Conservation (phyloP, 352 stramenopile species). For the Globisporangium lucens region DNA sequence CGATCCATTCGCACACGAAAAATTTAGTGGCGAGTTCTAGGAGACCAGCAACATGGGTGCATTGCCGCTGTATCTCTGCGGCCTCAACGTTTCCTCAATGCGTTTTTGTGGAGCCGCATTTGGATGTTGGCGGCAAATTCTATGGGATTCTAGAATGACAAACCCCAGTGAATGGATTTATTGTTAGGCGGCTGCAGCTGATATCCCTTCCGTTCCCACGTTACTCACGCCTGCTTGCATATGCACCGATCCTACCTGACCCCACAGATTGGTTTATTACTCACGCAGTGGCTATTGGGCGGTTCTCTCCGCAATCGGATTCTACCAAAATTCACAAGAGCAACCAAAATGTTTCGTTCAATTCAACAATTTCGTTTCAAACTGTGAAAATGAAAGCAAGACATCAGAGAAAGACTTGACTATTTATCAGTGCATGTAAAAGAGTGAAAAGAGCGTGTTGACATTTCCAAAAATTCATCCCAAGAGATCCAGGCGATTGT, state of each 20-base stretch:
- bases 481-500: background rate
- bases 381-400: background rate
- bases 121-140: background rate
- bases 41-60: slow-evolving; percentile 17
- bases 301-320: background rate
- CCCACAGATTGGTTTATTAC: background rate
- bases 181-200: background rate
- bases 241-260: background rate
- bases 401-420: background rate
- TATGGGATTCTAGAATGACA: background rate
- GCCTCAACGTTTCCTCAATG: background rate
- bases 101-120: background rate
- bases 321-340: background rate
- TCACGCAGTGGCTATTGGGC: background rate
- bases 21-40: slow-evolving; percentile 8
- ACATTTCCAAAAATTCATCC: background rate
- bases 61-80: slow-evolving; percentile 1
- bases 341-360: background rate
- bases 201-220: background rate
- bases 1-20: slow-evolving; percentile 2
- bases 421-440: background rate
- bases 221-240: slow-evolving; percentile 20
- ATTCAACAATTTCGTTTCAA: background rate
- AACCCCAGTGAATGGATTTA: background rate
- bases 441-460: background rate